These are phyloP conservation scores for Schwanniomyces vanrijiae DNA, from an alignment of 805 yeast genomes.

Conservation along the genomic window DNA sequence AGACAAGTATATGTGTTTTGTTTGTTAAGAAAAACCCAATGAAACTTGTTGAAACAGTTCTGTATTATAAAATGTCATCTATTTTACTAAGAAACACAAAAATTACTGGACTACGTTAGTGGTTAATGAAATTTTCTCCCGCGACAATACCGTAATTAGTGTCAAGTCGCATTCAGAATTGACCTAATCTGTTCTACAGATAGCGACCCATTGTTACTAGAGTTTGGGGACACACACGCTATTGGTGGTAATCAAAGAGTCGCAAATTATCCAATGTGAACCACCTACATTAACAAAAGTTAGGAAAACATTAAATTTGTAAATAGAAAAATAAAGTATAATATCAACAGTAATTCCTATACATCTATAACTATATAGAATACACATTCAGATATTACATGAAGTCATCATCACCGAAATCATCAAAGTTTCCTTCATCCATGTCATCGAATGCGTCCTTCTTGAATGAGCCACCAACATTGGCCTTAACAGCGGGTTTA, in stretches of 20 bases:
- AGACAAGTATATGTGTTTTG: no score
- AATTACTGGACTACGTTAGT: no score
- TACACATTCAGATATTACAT: conserved; percentile 48
- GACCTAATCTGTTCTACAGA: conserved; percentile 24
- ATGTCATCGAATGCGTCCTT: conserved; percentile 64
- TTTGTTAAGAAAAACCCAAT: no score
- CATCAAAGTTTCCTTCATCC: conserved; percentile 49
- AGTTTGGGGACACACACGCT: conserved; percentile 22
- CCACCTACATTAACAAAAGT: conserved; percentile 1
- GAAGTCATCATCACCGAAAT: conserved; percentile 78
- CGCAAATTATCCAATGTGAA: not conserved
- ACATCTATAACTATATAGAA: not conserved
- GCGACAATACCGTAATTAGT: conserved; percentile 19
- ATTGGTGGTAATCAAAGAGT: conserved; percentile 22
- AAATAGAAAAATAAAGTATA: not conserved
- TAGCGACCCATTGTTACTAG: conserved; percentile 23
- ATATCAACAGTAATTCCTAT: not conserved
- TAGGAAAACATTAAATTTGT: conserved; percentile 2
- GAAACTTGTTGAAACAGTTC: no score
- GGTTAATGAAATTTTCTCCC: conserved; percentile 12
- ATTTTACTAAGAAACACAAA: no score
- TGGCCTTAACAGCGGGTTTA: conserved; percentile 69
- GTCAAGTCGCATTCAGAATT: conserved; percentile 33
- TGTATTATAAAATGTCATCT: no score
- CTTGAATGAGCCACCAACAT: conserved; percentile 51